These are phyloP conservation scores for Alternaria sp. DNA, from an alignment of 2,329 filamentous ascomycete species.

Conservation along the genomic window DNA sequence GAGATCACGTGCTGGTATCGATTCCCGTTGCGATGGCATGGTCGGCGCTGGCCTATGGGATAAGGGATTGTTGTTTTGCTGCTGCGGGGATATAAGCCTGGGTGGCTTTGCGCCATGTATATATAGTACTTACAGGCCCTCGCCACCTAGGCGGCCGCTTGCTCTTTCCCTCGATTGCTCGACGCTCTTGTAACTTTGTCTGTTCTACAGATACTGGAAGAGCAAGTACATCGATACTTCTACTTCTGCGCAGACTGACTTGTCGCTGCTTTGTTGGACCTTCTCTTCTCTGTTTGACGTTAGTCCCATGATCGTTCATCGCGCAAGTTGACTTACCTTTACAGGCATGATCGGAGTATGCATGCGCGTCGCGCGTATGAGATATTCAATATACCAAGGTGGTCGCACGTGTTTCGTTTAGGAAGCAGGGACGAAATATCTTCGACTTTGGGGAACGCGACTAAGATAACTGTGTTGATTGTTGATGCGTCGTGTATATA, in stretches of 20 bases:
- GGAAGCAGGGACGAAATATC: not conserved
- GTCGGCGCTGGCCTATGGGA: not conserved
- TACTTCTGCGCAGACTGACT: not conserved
- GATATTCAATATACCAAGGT: not conserved
- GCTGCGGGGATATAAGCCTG: not conserved
- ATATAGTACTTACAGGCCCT: not conserved
- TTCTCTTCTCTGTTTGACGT: constrained; percentile 3
- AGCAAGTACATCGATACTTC: constrained; percentile 1
- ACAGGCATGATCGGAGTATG: constrained; percentile 2
- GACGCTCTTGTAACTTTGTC: constrained; percentile 2
- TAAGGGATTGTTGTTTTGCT: not conserved
- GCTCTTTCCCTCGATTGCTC: not conserved
- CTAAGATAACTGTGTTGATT: not conserved
- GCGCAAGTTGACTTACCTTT: not conserved
- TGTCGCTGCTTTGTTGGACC: constrained; percentile 4
- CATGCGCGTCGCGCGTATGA: not conserved
- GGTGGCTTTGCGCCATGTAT: too few relatives aligned
- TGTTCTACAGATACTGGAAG: not conserved
- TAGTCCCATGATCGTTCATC: not conserved
- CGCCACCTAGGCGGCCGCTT: constrained; percentile 15
- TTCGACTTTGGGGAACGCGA: not conserved
- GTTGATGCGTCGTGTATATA: constrained; percentile 10
- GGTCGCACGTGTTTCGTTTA: not conserved
- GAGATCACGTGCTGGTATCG: not conserved
- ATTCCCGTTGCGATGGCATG: not conserved